A percentile compares a stretch with the other conserved stretches of the same genome.
Evolutionary conservation across 1,284 basidiomycete genomes (phyloP).

Genomic region (Pseudozyma sp.): DNA sequence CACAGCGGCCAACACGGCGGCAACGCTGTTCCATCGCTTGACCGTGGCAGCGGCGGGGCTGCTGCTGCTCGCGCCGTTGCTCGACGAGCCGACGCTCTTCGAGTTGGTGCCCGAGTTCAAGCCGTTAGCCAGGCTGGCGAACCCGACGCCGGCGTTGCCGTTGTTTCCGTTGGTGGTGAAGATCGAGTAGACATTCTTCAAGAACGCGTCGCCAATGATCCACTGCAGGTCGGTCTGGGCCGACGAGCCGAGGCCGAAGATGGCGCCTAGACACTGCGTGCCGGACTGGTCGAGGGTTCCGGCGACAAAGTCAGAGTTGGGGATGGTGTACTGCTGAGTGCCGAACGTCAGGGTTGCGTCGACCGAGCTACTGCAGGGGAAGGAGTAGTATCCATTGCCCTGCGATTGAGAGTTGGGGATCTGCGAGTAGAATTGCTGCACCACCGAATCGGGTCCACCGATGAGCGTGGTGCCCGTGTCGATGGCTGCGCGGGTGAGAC

Average conservation of each 20-base stretch:
- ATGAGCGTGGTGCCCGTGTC: slow-evolving; percentile 66
- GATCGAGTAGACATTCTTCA: slow-evolving; percentile 62
- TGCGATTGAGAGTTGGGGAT: slow-evolving; percentile 49
- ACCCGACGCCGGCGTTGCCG: slow-evolving; percentile 44
- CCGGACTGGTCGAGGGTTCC: slow-evolving; percentile 32
- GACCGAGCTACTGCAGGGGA: slow-evolving; percentile 51
- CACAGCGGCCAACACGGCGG: slow-evolving; percentile 1
- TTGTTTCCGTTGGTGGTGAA: slow-evolving; percentile 35
- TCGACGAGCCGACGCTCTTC: slow-evolving; percentile 28
- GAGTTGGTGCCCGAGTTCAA: slow-evolving; percentile 46
- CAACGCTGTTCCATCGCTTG: not conserved
- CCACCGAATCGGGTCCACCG: slow-evolving; percentile 55
- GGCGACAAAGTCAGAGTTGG: slow-evolving; percentile 45
- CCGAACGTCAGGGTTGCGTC: slow-evolving; percentile 59
- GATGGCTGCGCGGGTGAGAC: slow-evolving; percentile 51
- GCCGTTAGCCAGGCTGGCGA: slow-evolving; percentile 56
- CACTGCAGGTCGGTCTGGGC: slow-evolving; percentile 47
- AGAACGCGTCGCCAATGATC: slow-evolving; percentile 63
- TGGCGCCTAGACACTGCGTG: slow-evolving; percentile 55
- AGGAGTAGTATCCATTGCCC: slow-evolving; percentile 58
- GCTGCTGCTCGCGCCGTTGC: slow-evolving; percentile 1
- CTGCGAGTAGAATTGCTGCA: slow-evolving; percentile 50
- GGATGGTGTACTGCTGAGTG: slow-evolving; percentile 49
- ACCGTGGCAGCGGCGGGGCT: slow-evolving; percentile 17
- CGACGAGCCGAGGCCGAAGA: slow-evolving; percentile 54